Conservation (phyloP, 345 rosid species). For the Eucalyptus shirleyi region DNA sequence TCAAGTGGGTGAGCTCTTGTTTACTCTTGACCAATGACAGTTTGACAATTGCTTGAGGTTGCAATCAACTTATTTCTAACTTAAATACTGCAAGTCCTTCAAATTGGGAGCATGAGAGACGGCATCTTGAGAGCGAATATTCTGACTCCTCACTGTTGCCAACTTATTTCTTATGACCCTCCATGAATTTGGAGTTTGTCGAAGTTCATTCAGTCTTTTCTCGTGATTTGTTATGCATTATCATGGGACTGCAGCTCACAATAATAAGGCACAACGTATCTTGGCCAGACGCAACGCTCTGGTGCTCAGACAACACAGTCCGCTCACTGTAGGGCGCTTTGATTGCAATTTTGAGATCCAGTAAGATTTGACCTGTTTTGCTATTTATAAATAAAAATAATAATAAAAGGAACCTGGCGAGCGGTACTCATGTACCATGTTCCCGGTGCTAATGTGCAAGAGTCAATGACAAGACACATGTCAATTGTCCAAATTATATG, state of each 20-base stretch:
- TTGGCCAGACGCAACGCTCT: not conserved
- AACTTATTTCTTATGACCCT: not conserved
- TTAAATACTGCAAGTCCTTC: not conserved
- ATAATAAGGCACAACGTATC: not conserved
- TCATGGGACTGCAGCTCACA: not conserved
- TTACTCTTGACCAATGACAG: not conserved
- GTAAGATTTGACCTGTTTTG: too few relatives aligned
- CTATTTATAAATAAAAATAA: too few relatives aligned
- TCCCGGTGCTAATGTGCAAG: too few relatives aligned
- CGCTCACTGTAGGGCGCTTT: too few relatives aligned
- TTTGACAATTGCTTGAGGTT: not conserved
- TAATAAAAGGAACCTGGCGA: too few relatives aligned
- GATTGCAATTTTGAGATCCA: too few relatives aligned
- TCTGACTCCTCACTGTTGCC: not conserved
- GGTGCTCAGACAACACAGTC: too few relatives aligned
- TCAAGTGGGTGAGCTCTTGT: not conserved
- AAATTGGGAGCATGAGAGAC: not conserved
- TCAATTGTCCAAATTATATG: accelerated
- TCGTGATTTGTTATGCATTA: not conserved
- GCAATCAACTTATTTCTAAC: not conserved
- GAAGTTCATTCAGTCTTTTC: not conserved
- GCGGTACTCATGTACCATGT: too few relatives aligned
- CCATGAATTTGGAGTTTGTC: not conserved
- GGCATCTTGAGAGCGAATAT: not conserved
- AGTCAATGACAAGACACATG: too few relatives aligned